These are phyloP conservation scores for Dioscorea alata DNA, from an alignment of 106 monocot genomes.

Conservation along the genomic window DNA sequence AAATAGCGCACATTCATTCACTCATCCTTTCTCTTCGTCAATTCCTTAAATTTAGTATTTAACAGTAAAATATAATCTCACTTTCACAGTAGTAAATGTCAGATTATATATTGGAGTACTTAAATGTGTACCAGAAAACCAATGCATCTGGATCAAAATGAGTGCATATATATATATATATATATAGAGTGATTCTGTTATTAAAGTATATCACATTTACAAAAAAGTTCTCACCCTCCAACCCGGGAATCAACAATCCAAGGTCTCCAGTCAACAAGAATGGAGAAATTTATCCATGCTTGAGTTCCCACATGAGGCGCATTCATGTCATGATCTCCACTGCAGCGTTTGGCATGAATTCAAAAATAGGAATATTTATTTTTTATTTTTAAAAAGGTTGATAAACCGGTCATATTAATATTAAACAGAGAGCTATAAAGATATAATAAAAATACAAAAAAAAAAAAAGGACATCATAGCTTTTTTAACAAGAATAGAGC, in stretches of 20 bases:
- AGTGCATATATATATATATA: no score
- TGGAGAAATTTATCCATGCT: constrained; percentile 37
- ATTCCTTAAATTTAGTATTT: no score
- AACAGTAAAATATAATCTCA: background rate
- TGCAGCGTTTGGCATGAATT: background rate
- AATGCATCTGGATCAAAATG: background rate
- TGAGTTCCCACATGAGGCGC: constrained; percentile 45
- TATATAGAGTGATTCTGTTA: background rate
- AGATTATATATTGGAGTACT: constrained; percentile 49
- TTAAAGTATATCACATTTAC: background rate
- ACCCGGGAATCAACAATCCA: constrained; percentile 1
- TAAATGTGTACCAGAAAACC: constrained; percentile 32
- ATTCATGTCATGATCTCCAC: constrained; percentile 42
- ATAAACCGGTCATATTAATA: no score
- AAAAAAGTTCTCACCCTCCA: constrained; percentile 5
- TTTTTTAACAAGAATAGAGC: no score
- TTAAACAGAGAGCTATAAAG: no score
- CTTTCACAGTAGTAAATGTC: constrained; percentile 70
- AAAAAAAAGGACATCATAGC: no score
- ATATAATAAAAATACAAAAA: no score
- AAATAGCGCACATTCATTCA: no score
- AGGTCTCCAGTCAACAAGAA: constrained; percentile 46
- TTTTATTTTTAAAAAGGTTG: no score
- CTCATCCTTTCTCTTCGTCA: no score
- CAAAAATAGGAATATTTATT: background rate